Percentiles rank a stretch among this genome's conserved stretches.
Conservation (phyloP, 352 stramenopile genomes). For the Globisporangium abappressorium region DNA sequence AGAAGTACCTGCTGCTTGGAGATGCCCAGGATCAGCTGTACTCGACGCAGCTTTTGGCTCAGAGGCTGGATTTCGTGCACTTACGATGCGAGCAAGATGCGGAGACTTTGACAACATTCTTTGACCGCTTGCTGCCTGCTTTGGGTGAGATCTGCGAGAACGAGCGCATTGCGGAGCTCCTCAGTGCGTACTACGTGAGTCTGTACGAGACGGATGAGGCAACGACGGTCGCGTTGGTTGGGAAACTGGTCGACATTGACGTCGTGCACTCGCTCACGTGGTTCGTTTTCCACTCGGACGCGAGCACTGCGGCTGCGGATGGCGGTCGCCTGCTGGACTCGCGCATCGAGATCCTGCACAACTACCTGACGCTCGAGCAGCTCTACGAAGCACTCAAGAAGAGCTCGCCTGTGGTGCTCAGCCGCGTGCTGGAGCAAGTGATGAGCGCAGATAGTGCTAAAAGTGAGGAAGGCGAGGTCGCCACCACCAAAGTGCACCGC, state of each 20-base stretch:
- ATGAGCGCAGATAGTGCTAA: constrained; percentile 7
- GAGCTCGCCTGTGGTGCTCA: constrained; percentile 14
- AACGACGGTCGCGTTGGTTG: constrained; percentile 31
- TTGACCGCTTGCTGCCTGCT: constrained; percentile 46
- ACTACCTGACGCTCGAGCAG: constrained; percentile 46
- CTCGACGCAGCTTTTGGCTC: constrained; percentile 27
- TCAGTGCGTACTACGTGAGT: constrained; percentile 42
- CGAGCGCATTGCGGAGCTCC: constrained; percentile 29
- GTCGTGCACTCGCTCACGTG: constrained; percentile 71
- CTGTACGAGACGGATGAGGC: constrained; percentile 25
- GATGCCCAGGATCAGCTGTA: constrained; percentile 31
- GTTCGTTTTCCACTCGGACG: constrained; percentile 60
- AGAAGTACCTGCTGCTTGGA: constrained; percentile 44
- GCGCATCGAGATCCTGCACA: constrained; percentile 27
- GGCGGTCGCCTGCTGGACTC: constrained; percentile 27
- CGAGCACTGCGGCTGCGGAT: constrained; percentile 16
- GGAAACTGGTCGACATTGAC: constrained; percentile 63
- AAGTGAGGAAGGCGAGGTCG: constrained; percentile 14
- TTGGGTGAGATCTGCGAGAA: constrained; percentile 63
- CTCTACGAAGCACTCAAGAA: constrained; percentile 42
- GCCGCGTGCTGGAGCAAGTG: constrained; percentile 10
- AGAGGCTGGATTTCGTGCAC: constrained; percentile 53
- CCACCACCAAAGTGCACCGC: constrained; percentile 19
- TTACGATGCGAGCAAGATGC: constrained; percentile 27
- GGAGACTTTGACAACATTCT: constrained; percentile 27